Conservation (phyloP, 2,329 filamentous ascomycete species). For the Trichocomaceae sp. region DNA sequence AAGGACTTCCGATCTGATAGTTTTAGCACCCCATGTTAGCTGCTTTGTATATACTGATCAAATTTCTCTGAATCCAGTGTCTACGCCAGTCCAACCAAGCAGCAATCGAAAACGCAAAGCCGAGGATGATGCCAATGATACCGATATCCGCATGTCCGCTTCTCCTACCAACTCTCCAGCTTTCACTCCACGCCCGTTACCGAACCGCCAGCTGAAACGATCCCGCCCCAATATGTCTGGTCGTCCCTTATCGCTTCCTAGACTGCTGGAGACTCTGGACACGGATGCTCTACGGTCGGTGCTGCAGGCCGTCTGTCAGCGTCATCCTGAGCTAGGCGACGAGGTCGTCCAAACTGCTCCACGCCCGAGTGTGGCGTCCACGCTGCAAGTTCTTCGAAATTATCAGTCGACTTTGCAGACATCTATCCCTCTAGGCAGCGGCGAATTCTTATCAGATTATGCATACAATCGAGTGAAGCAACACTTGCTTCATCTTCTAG, state of each 20-base stretch:
- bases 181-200: conserved; percentile 60
- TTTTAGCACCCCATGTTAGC: no score
- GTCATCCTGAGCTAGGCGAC: conserved; percentile 75
- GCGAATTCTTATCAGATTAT: conserved; percentile 73
- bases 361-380: conserved; percentile 74
- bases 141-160: conserved; percentile 81
- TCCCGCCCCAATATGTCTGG: conserved; percentile 63
- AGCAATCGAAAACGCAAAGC: conserved; percentile 75
- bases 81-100: conserved; percentile 35
- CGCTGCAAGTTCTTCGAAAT: conserved; percentile 69
- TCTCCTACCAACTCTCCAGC: conserved; percentile 80
- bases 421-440: conserved; percentile 78
- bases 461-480: conserved; percentile 89
- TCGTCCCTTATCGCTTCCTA: conserved; percentile 58
- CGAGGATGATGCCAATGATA: conserved; percentile 58
- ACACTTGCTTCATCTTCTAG: conserved; percentile 69
- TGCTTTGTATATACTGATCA: background rate
- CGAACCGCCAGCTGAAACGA: conserved; percentile 61
- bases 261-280: conserved; percentile 91
- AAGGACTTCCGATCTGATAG: conserved; percentile 24
- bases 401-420: conserved; percentile 74
- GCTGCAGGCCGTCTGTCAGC: conserved; percentile 84
- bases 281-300: conserved; percentile 75
- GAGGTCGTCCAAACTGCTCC: conserved; percentile 81
- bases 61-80: conserved; percentile 21